These are phyloP conservation scores for Sutorius eximius DNA, from an alignment of 1,284 basidiomycete species.

Conservation along the genomic window DNA sequence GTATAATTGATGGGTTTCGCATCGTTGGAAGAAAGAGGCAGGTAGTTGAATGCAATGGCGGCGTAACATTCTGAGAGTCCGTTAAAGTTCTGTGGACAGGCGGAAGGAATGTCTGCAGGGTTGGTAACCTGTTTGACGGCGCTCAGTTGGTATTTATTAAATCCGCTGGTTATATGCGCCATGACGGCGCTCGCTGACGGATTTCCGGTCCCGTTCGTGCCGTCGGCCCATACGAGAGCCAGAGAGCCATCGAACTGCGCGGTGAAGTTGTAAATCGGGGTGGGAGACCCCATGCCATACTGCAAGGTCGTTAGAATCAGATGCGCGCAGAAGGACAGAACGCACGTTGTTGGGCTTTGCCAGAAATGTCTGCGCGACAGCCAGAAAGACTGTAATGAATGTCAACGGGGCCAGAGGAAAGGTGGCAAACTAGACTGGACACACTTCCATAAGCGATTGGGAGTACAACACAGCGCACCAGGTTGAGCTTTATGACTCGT, in stretches of 20 bases:
- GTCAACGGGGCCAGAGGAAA: background rate
- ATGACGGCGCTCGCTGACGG: slow-evolving; percentile 60
- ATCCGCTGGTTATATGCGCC: slow-evolving; percentile 50
- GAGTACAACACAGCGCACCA: slow-evolving; percentile 64
- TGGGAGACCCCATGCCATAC: slow-evolving; percentile 65
- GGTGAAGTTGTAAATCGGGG: slow-evolving; percentile 50
- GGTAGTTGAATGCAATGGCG: slow-evolving; percentile 62
- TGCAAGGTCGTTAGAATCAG: slow-evolving; percentile 29
- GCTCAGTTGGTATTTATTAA: slow-evolving; percentile 44
- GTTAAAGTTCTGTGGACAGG: slow-evolving; percentile 76
- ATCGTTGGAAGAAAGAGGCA: slow-evolving; percentile 45
- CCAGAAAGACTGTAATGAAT: slow-evolving; percentile 50
- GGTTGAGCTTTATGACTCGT: slow-evolving; percentile 48
- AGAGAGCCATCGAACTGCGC: slow-evolving; percentile 52
- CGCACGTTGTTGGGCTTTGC: slow-evolving; percentile 43
- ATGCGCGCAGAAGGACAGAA: background rate
- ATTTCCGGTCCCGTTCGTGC: slow-evolving; percentile 50
- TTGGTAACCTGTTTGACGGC: slow-evolving; percentile 50
- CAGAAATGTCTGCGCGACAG: slow-evolving; percentile 61
- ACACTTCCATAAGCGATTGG: slow-evolving; percentile 62
- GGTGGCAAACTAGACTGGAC: background rate
- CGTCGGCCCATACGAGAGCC: slow-evolving; percentile 65
- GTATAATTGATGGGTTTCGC: slow-evolving; percentile 63
- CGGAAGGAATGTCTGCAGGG: slow-evolving; percentile 48
- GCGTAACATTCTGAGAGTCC: slow-evolving; percentile 70